Evolutionary conservation across 331 rosid species (phyloP).

Genomic region (Phaseolus coccineus): DNA sequence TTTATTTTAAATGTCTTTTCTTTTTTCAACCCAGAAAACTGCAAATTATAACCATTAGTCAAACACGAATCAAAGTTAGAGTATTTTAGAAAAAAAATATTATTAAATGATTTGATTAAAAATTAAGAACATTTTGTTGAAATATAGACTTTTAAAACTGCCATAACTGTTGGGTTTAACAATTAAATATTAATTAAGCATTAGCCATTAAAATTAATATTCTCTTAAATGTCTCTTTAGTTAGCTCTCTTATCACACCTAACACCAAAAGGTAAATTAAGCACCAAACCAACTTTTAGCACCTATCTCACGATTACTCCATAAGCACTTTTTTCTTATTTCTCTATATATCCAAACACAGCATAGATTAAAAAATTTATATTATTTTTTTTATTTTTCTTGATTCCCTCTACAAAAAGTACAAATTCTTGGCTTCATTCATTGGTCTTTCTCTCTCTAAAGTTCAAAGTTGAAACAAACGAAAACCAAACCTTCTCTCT

Average conservation of each 20-base stretch:
- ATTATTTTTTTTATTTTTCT: too few species aligned
- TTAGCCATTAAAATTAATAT: too few species aligned
- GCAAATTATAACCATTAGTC: too few species aligned
- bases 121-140: too few species aligned
- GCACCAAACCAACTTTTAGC: background rate
- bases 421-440: conserved; percentile 36
- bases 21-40: too few species aligned
- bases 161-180: too few species aligned
- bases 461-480: background rate
- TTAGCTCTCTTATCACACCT: background rate
- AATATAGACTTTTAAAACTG: too few species aligned
- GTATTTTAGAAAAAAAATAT: too few species aligned
- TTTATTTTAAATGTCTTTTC: too few species aligned
- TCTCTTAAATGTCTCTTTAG: background rate
- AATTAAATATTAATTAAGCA: too few species aligned
- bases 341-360: background rate
- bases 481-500: background rate
- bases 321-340: background rate
- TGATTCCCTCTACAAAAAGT: background rate
- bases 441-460: conserved; percentile 20
- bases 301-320: background rate
- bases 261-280: background rate
- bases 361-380: background rate
- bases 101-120: too few species aligned
- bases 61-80: too few species aligned